Evolutionary conservation across 345 rosid genomes (phyloP), one percentile per base, ranked within the genome.

Genomic region (Mercurialis annua): DNA sequence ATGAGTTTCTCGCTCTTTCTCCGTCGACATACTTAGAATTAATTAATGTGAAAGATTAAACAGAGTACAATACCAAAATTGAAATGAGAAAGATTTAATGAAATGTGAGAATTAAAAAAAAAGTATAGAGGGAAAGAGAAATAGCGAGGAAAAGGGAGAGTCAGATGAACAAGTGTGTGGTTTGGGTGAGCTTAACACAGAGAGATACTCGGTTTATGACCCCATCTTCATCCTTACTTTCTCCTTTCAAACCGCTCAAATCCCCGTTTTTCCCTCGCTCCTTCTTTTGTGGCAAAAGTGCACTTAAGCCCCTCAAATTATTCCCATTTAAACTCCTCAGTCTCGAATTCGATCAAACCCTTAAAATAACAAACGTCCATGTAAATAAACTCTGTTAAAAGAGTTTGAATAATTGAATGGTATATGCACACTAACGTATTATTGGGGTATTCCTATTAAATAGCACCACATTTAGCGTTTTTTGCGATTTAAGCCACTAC

Each of bases 1-100:
- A 17, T 87, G 88, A 12, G 82, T 73, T 71, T 90, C 97, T 43
- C 96, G 78, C 36, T 93, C 97, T 82, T 89, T 93, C 68, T 93
- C 98, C 38, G 78, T 69, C 58, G 96, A 84, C 90, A 86, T 82
- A 40, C 73, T 20, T 34, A 4, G 1, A 29, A 24, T 36, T 6
- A 1, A 30, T 20, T 6, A 18, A 34, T 6, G 15, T 5, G n/a
- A 1, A 23, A 36, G 23, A 30, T 14, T 2, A 26, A 24, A 20
- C 2, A 16, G 24, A 62, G 50, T 44, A 2, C 36, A 63, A 64
- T 40, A 59, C 44, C 36, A 65, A 65, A 50, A 21, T 27, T 53
- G 53, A 40, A 12, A 5, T 20, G 38, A 68, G 68, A 31, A 44
- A 62, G 4, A 9, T 4, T 9, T 36, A 36, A 36, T 36, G 4